Conservation (phyloP, 2,329 filamentous ascomycete genomes). For the Fusarium dlaminii region DNA sequence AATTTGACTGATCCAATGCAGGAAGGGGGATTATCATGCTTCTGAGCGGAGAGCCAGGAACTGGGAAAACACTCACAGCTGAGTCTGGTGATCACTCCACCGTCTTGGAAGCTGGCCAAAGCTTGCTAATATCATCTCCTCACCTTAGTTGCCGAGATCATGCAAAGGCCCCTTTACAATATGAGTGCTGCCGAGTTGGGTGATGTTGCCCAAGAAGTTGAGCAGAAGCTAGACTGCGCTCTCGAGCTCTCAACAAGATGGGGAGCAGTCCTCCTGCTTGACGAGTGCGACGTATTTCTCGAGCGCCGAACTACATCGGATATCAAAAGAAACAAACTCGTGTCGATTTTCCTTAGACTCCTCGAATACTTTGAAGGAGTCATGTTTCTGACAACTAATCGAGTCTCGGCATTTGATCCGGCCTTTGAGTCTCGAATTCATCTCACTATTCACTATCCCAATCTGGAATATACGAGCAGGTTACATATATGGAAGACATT, state of each 20-base stretch:
- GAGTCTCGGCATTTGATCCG: slow-evolving; percentile 7
- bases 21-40: slow-evolving; percentile 16
- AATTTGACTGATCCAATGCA: neutral
- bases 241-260: slow-evolving; percentile 19
- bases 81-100: neutral
- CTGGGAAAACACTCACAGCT: slow-evolving; percentile 13
- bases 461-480: neutral
- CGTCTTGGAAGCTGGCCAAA: rapidly evolving
- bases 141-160: slow-evolving; percentile 5
- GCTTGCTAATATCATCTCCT: neutral
- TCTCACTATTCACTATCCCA: slow-evolving; percentile 7
- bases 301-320: neutral
- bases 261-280: slow-evolving; percentile 5
- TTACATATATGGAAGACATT: slow-evolving; percentile 10
- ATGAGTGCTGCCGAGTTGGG: slow-evolving; percentile 16
- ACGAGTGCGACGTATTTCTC: slow-evolving; percentile 17
- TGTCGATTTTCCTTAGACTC: slow-evolving; percentile 9
- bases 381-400: slow-evolving; percentile 18
- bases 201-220: neutral
- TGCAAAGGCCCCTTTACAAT: slow-evolving; percentile 7
- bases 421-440: slow-evolving; percentile 13
- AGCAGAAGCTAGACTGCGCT: neutral
- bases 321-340: slow-evolving; percentile 10
- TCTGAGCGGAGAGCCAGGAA: slow-evolving; percentile 11
- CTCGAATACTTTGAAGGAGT: slow-evolving; percentile 13